Base-by-base conservation (phyloP, 495 filamentous ascomycete genomes). In the Alectoria sarmentosa region DNA sequence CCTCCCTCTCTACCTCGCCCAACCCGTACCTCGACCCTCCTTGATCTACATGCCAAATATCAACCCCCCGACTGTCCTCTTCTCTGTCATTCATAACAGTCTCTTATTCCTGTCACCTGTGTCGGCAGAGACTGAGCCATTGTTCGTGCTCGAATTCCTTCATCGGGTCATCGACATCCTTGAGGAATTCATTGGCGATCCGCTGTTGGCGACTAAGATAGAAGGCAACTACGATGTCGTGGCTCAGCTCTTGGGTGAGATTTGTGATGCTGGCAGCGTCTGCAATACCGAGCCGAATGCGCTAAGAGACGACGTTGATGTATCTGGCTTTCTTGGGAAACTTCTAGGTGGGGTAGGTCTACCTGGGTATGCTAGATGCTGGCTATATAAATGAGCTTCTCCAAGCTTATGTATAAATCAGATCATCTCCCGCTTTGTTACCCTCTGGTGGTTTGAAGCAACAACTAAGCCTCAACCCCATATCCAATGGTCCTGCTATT, bases 101-200 rank as follows among this genome's bases (percentile, higher is more conserved):
- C 80, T 98, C 23, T 83, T 96, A 52, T 92, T 96, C 68, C 82
- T 99, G 44, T 86, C 90, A 10, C 90, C 96, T 0, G 82, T 82
- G 36, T 91, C 91, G 36, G 80, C 85, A 55, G 93, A 97, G 65
- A 86, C 88, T 64, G 94, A 98, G 72, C 91, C 94, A 28, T 83
- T 99, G n/a, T 83, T 97, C n/a, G 87, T 89, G 30, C 84, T 97
- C 61, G 95, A 98, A 75, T 98, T 98, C 78, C 81, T 99, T 56
- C 94, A 98, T 77, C 86, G 94, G 49, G 84, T 96, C 21, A 85
- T 96, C 67, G 95, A 99, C 80, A 85, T 90, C 6, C 80, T 99
- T 26, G 95, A 99, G 76, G 94, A 97, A 63, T 98, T 97, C 71
- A 80, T 98, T 17, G 93, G 93, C 41, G 83, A 90, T n/a, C 94